Evolutionary conservation across 208 protist genomes (phyloP), one percentile per base, ranked within the genome.

Genomic region (Novymonas esmeraldas): DNA sequence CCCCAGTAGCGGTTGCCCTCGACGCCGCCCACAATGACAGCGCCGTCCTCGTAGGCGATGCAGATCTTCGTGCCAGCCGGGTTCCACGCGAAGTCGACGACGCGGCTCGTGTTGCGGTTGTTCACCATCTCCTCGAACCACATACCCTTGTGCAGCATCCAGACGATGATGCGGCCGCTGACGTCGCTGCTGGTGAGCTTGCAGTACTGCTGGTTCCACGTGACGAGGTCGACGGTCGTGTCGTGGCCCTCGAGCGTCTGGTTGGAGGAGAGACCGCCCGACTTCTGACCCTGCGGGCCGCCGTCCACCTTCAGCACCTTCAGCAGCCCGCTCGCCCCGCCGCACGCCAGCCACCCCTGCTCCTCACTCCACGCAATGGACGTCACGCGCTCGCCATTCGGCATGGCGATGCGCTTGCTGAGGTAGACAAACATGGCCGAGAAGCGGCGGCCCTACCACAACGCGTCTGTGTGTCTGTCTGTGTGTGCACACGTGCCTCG

Each of bases 51-150:
- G 80, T 99, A 99, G 24, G 93, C 85, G 64, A 99, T 99, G 82
- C 97, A 98, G 42, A 99, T 98, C 50, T 96, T 94, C 55, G 96
- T 89, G 10, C 98, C 97, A 22, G 98, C 84, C 4, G 76, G 42
- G 52, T 84, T 98, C 97, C 98, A 99, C 46, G 81, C 57, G 64
- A 99, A 87, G 66, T 98, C 96, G 13, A 82, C 70, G 20, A 99
- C 98, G 29, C 89, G 85, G 58, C 81, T 92, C 64, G 97, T 94
- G 74, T 98, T 97, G 34, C 98, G 78, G 78, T 98, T 98, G 81
- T 99, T 99, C 31, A 99, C 95, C 98, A 99, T 99, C 78, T 99
- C 97, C 84, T 99, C 98, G 49, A 98, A 94, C 97, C 97, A 99
- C 85, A 95, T 89, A 9, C 96, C 95, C 70, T 98, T 98, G 84